These are phyloP conservation scores for Cladosporium sp. DNA, from an alignment of 2,329 filamentous ascomycete genomes.

Conservation along the genomic window DNA sequence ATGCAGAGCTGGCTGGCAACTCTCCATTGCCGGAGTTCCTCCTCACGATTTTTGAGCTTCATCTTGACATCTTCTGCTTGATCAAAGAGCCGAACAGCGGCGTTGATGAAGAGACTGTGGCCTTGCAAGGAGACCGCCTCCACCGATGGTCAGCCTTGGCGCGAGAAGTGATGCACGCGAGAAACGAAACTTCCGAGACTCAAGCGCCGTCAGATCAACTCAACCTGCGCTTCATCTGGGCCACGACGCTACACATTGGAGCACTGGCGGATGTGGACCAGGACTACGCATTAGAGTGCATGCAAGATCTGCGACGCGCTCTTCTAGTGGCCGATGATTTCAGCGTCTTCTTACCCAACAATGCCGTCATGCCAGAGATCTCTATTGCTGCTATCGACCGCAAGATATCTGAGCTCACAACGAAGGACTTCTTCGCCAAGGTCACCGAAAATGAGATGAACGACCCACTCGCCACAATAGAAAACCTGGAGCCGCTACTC, in stretches of 20 bases:
- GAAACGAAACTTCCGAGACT: not conserved
- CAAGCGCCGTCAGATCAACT: conserved; percentile 36
- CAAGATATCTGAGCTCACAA: conserved; percentile 87
- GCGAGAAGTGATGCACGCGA: conserved; percentile 47
- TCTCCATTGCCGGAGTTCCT: conserved; percentile 45
- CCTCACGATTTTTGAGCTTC: conserved; percentile 62
- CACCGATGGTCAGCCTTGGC: conserved; percentile 58
- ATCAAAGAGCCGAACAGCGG: conserved; percentile 59
- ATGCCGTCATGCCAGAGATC: conserved; percentile 81
- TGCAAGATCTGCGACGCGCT: conserved; percentile 58
- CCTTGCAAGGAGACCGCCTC: conserved; percentile 55
- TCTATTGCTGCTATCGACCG: conserved; percentile 79
- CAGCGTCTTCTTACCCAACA: conserved; percentile 69
- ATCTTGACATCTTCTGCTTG: conserved; percentile 62
- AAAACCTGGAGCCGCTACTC: conserved; percentile 86
- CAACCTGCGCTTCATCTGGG: conserved; percentile 61
- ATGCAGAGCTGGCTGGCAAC: not conserved
- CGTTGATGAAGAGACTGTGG: conserved; percentile 48
- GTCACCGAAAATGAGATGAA: conserved; percentile 80
- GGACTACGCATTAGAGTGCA: conserved; percentile 58
- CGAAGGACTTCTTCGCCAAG: conserved; percentile 91
- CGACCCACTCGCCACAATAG: conserved; percentile 80
- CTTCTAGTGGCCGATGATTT: conserved; percentile 47
- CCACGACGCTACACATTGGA: conserved; percentile 59
- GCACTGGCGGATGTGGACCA: conserved; percentile 53